Evolutionary conservation across 495 filamentous ascomycete species (phyloP), one percentile per base, ranked within the genome.

Genomic region (Diplogelasinospora grovesii): DNA sequence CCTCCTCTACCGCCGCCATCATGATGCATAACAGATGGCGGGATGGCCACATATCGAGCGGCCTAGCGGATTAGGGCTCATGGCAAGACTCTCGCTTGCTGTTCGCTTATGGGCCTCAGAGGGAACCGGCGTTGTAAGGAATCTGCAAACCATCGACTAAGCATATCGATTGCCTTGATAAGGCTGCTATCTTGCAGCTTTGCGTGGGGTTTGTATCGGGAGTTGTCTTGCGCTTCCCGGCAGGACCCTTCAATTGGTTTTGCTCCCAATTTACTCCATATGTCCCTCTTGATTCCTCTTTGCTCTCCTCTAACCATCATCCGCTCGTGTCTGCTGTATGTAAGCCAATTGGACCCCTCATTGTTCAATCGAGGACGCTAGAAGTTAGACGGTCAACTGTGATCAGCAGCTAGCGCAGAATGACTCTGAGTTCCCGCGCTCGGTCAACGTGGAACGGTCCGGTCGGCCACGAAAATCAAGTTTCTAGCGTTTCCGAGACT

Each of bases 391-490:
- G n/a, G n/a, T n/a, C n/a, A n/a, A n/a, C n/a, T 39, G 35, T 46
- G 36, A 46, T 41, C 43, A 46, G 18, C 43, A 37, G 22, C 36
- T 39, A 21, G 29, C 28, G 28, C 29, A n/a, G n/a, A 14, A 33
- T 29, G 18, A 11, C 11, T 25, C 21, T 26, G 42, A 22, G 26
- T 33, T 39, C 22, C 42, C 42, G 33, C 9, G 8, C 34, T 36
- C 16, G 32, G 24, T 13, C 24, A 35, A 9, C 29, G 38, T 22
- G 43, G 43, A 29, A 46, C 43, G 43, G 43, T 40, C 43, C 43
- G 43, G 30, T 23, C 22, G 36, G n/a, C n/a, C n/a, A n/a, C n/a
- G n/a, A n/a, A n/a, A n/a, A n/a, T n/a, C n/a, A n/a, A n/a, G n/a
- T n/a, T n/a, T n/a, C n/a, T n/a, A n/a, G n/a, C n/a, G n/a, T n/a